Conservation (phyloP, 2,329 filamentous ascomycete species). For the Colletotrichum theobromicola region DNA sequence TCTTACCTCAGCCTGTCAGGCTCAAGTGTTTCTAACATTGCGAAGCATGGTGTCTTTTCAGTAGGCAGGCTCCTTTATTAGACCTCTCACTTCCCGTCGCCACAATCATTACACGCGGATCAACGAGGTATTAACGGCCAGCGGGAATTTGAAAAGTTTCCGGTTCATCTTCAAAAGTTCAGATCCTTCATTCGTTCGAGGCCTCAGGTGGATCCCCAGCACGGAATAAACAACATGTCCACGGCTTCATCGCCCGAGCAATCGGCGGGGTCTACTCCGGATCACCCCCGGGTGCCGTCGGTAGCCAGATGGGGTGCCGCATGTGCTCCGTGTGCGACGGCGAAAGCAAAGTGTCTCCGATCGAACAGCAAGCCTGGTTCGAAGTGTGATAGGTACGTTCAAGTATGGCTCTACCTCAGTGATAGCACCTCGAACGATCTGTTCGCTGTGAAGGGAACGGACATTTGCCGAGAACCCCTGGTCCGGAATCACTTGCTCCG, state of each 20-base stretch:
- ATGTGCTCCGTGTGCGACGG: constrained; percentile 51
- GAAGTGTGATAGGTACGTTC: constrained; percentile 49
- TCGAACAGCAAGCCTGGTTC: constrained; percentile 37
- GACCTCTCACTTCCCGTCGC: neutral
- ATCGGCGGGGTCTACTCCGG: neutral
- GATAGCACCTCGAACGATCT: neutral
- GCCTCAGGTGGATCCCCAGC: fast-evolving
- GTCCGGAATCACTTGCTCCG: neutral
- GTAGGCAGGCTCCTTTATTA: neutral
- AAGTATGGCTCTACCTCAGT: neutral
- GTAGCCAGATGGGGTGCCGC: constrained; percentile 51
- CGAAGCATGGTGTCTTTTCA: neutral
- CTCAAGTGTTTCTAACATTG: neutral
- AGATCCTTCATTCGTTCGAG: fast-evolving
- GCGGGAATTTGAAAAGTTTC: neutral
- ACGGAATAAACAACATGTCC: neutral
- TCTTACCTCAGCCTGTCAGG: neutral
- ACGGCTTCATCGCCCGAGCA: neutral
- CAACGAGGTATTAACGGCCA: fast-evolving
- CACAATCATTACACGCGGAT: neutral
- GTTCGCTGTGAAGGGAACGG: neutral
- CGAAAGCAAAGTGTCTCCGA: constrained; percentile 57
- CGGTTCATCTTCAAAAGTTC: fast-evolving
- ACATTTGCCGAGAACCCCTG: neutral
- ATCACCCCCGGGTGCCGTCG: neutral